A percentile compares a stretch with the other conserved stretches of the same genome.
phyloP scores from a whole-genome alignment of 768 basidiomycete genomes.

The Clathrus columnatus region DNA sequence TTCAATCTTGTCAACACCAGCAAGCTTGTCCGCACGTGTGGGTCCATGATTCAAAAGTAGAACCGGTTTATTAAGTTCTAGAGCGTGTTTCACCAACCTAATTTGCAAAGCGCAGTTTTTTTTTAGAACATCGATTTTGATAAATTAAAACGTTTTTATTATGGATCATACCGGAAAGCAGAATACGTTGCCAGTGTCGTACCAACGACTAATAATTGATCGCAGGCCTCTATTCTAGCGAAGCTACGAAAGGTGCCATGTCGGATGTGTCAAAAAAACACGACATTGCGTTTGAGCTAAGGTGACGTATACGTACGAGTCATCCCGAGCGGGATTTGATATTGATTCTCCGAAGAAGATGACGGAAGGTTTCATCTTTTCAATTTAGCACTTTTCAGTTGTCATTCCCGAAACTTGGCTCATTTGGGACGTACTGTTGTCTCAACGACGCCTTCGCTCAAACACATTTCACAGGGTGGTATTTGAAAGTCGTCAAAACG shows the following conservation, averaged over 20 bases:
- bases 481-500: conserved; percentile 71
- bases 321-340: conserved; percentile 47
- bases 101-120: not conserved
- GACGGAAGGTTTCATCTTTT: conserved; percentile 70
- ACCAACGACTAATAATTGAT: conserved; percentile 72
- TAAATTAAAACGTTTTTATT: not conserved
- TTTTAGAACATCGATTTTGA: not conserved
- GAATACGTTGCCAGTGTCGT: conserved; percentile 92
- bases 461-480: conserved; percentile 68
- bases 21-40: conserved; percentile 62
- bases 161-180: conserved; percentile 58
- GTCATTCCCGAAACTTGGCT: conserved; percentile 5
- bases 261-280: not conserved
- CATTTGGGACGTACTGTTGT: conserved; percentile 40
- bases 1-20: conserved; percentile 72
- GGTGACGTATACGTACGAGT: conserved; percentile 46
- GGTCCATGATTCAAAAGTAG: conserved; percentile 84
- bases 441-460: conserved; percentile 45
- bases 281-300: not conserved
- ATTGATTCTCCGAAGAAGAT: conserved; percentile 92
- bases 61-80: conserved; percentile 67
- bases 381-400: not conserved
- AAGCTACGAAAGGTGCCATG: conserved; percentile 33
- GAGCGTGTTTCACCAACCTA: conserved; percentile 73
- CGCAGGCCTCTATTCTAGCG: conserved; percentile 45